A percentile compares a stretch with the other conserved stretches of the same genome.
Evolutionary conservation across 108 stramenopile genomes (phyloP).

Genomic region (Conticribra guillardii): DNA sequence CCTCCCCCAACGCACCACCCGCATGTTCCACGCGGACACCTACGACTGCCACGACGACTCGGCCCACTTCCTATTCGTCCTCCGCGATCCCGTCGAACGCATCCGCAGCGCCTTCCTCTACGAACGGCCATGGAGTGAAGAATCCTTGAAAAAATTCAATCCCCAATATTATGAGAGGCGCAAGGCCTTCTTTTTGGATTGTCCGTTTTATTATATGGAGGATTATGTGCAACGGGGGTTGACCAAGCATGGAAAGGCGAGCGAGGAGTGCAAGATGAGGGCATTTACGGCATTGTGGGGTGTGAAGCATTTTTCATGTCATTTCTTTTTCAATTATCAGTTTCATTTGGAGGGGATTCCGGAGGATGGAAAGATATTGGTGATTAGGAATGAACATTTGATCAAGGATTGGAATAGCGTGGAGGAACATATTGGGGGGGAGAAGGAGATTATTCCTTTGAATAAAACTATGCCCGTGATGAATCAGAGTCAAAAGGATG

Average conservation of each 20-base stretch:
- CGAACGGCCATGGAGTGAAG: slow-evolving; percentile 28
- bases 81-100: slow-evolving; percentile 30
- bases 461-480: slow-evolving; percentile 13
- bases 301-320: slow-evolving; percentile 19
- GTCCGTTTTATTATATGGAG: slow-evolving; percentile 38
- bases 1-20: slow-evolving; percentile 16
- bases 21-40: slow-evolving; percentile 22
- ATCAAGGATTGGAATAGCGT: slow-evolving; percentile 32
- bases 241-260: slow-evolving; percentile 14
- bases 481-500: slow-evolving; percentile 12
- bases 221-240: slow-evolving; percentile 30
- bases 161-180: slow-evolving; percentile 21
- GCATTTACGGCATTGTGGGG: slow-evolving; percentile 23
- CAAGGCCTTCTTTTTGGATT: slow-evolving; percentile 25
- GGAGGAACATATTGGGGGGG: slow-evolving; percentile 31
- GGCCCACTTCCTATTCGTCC: slow-evolving; percentile 32
- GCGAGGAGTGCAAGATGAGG: slow-evolving; percentile 22
- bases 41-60: slow-evolving; percentile 31
- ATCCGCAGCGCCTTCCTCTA: slow-evolving; percentile 28
- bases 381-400: slow-evolving; percentile 43
- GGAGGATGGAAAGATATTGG: slow-evolving; percentile 22
- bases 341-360: slow-evolving; percentile 46
- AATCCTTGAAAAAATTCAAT: slow-evolving; percentile 8
- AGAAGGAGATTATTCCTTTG: slow-evolving; percentile 23
- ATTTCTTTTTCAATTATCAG: slow-evolving; percentile 47